Evolutionary conservation across 148 eudicot genomes (phyloP), one percentile per base, ranked within the genome.

Genomic region (Rheum nobile): DNA sequence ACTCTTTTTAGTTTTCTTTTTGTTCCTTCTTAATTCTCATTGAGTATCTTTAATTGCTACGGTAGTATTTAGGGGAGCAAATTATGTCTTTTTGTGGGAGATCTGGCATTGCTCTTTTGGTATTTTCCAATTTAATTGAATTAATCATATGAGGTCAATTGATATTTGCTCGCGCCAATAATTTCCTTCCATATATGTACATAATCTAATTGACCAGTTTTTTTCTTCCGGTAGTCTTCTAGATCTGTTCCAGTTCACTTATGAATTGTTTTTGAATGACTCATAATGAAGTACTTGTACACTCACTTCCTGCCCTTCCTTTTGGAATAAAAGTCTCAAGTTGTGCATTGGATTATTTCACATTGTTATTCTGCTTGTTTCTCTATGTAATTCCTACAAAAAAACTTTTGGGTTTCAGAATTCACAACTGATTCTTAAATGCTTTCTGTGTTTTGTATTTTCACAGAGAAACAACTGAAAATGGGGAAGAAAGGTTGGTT

Each of bases 401-500:
- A 48, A 48, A 4, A 16, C 0, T 17, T 48, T 48, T 17, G 8
- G 22, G 55, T 48, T 48, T 57, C 28, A 52, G 59, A 52, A 21
- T 7, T 21, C 21, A 21, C 28, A 52, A 21, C 12, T 52, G 59
- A 8, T 48, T 52, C 65, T 57, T 57, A 8, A 13, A 31, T 63
- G 37, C 69, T 63, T 63, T 28, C 32, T 17, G 21, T 21, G 69
- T 65, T 12, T 16, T 31, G 69, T 65, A 32, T 31, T 32, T 67
- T 46, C 73, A 78, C 82, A 86, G 75, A 80, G 74, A 71, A 81
- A 83, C 85, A 82, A 67, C 75, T 48, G 82, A 71, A 75, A 87
- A 88, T 90, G 97, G 91, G 93, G 83, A 90, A 81, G 85, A 90
- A 83, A 85, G 85, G 93, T 31, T 90, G 89, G 89, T 75, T 90